Conservation (phyloP, 768 basidiomycete species). For the Suillus clintonianus region DNA sequence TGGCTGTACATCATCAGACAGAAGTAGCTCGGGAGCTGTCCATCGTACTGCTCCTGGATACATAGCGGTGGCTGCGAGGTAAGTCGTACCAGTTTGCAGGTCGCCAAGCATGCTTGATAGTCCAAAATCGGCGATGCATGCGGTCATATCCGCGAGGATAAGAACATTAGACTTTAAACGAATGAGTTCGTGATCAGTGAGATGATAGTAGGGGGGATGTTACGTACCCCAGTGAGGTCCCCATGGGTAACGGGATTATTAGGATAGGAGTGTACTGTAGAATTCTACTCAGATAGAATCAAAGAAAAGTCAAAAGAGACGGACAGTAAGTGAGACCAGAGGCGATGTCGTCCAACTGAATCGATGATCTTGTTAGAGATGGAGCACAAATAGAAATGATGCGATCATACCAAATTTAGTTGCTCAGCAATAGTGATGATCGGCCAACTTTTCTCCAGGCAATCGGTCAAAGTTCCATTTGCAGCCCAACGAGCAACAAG, state of each 20-base stretch:
- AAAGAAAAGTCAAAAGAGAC: neutral
- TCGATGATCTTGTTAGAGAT: neutral
- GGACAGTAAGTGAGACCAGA: conserved; percentile 11
- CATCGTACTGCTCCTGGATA: conserved; percentile 42
- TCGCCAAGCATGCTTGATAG: conserved; percentile 38
- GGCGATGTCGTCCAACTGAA: conserved; percentile 4
- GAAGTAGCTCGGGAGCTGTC: conserved; percentile 40
- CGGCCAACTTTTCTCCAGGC: neutral
- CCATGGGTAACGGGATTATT: conserved; percentile 15
- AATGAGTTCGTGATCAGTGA: neutral
- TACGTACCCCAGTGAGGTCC: conserved; percentile 27
- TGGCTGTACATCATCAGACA: conserved; percentile 14
- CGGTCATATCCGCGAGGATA: conserved; percentile 39
- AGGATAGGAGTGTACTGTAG: conserved; percentile 9
- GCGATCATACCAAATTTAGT: neutral
- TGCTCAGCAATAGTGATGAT: neutral
- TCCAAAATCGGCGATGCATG: conserved; percentile 44
- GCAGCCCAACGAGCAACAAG: conserved; percentile 24
- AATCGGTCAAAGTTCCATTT: conserved; percentile 14
- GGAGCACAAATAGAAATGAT: neutral
- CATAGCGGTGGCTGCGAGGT: conserved; percentile 27
- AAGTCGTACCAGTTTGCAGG: conserved; percentile 33
- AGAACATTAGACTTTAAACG: conserved; percentile 22
- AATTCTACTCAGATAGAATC: neutral
- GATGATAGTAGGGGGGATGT: neutral